phyloP scores from a whole-genome alignment of 169 alveolate genomes.

The Plasmodium chabaudi region DNA sequence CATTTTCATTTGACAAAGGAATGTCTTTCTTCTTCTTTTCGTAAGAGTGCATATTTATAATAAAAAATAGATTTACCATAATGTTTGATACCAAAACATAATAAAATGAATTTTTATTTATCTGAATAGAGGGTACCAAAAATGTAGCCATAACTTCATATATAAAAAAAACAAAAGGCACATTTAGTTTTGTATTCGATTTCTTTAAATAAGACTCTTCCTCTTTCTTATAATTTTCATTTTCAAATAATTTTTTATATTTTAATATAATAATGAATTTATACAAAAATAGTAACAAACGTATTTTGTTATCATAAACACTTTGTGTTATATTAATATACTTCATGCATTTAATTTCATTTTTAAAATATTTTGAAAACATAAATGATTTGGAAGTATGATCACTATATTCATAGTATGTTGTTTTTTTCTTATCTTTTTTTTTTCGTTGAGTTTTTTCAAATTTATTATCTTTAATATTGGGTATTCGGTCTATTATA shows the following conservation, averaged over 20 bases:
- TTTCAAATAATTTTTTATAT: conserved; percentile 25
- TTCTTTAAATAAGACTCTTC: conserved; percentile 17
- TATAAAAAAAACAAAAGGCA: conserved; percentile 62
- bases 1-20: not conserved
- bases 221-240: conserved; percentile 13
- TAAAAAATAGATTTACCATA: conserved; percentile 22
- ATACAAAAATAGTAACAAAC: conserved; percentile 31
- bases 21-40: not conserved
- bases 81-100: conserved; percentile 35
- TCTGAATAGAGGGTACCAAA: not conserved
- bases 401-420: not conserved
- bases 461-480: not conserved
- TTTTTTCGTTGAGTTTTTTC: conserved; percentile 30
- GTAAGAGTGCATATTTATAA: not conserved
- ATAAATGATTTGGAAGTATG: not conserved
- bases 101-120: conserved; percentile 19
- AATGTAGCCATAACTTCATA: conserved; percentile 30
- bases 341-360: conserved; percentile 65
- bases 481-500: not conserved
- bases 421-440: conserved; percentile 11
- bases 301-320: conserved; percentile 37
- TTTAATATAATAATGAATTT: conserved; percentile 42
- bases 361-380: conserved; percentile 40
- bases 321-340: conserved; percentile 59
- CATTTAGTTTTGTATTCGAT: conserved; percentile 6